Evolutionary conservation across 2,329 filamentous ascomycete species (phyloP).

Genomic region (Metarhizium anisopliae): DNA sequence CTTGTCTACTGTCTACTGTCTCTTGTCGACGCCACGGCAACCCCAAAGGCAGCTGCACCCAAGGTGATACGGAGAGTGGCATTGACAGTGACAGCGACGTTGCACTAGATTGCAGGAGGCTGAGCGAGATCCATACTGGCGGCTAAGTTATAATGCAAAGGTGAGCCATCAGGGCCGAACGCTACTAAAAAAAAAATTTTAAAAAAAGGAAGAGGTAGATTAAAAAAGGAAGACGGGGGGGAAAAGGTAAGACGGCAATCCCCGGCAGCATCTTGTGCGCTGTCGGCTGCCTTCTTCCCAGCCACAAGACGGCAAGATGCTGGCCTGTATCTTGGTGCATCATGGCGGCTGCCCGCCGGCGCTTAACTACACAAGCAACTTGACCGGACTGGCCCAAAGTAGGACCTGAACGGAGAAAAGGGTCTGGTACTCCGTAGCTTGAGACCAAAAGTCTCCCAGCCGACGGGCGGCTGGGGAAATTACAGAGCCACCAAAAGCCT

Average conservation of each 20-base stretch:
- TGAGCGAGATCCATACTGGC: neutral
- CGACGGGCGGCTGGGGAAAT: slow-evolving; percentile 2
- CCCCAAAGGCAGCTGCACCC: neutral
- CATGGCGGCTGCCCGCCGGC: neutral
- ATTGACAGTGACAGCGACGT: neutral
- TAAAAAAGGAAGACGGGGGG: neutral
- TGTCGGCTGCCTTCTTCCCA: neutral
- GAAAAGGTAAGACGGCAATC: neutral
- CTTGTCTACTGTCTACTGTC: neutral
- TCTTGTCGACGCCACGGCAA: neutral
- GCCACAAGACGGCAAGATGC: neutral
- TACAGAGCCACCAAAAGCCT: neutral
- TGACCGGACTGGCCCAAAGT: no score
- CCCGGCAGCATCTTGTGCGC: neutral
- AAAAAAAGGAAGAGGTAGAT: neutral
- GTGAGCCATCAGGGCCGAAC: neutral
- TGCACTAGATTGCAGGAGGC: neutral
- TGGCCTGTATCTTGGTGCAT: neutral
- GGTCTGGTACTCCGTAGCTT: no score
- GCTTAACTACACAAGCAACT: neutral
- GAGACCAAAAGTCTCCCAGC: no score
- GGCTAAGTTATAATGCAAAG: neutral
- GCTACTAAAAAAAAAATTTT: neutral
- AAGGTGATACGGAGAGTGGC: neutral
- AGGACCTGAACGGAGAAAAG: no score